These are phyloP conservation scores for Arctium lappa DNA, from an alignment of 129 eudicot species.

Conservation along the genomic window DNA sequence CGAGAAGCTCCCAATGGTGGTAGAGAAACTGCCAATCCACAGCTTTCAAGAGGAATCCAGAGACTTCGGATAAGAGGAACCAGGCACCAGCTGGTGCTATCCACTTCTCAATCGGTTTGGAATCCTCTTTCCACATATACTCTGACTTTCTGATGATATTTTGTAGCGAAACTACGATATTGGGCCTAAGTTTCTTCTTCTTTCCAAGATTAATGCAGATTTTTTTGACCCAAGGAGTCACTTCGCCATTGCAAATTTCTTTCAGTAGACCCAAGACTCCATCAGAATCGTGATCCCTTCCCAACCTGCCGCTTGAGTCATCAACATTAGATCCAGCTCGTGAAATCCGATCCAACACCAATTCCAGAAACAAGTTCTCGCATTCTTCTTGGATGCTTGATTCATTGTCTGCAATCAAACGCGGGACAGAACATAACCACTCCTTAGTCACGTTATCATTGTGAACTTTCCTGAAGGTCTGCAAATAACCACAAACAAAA, in stretches of 20 bases:
- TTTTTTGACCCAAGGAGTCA: conserved; percentile 90
- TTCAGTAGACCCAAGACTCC: conserved; percentile 64
- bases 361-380: conserved; percentile 83
- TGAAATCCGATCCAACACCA: conserved; percentile 72
- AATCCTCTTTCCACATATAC: conserved; percentile 59
- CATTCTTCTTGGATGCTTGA: conserved; percentile 98
- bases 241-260: conserved; percentile 74
- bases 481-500: conserved; percentile 15
- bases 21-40: conserved; percentile 90
- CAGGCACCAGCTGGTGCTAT: conserved; percentile 93
- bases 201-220: conserved; percentile 80
- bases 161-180: conserved; percentile 64
- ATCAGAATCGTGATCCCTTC: conserved; percentile 38
- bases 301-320: conserved; percentile 29
- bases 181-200: conserved; percentile 73
- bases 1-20: conserved; percentile 94
- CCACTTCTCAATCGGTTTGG: conserved; percentile 82
- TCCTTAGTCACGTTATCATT: conserved; percentile 63
- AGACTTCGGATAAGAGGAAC: conserved; percentile 86
- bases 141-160: conserved; percentile 73
- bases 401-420: conserved; percentile 75
- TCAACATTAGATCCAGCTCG: conserved; percentile 43
- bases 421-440: conserved; percentile 91
- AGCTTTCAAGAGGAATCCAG: conserved; percentile 65
- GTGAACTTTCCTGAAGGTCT: conserved; percentile 75